Conservation (phyloP, 345 rosid genomes). For the Melaleuca quinquenervia region DNA sequence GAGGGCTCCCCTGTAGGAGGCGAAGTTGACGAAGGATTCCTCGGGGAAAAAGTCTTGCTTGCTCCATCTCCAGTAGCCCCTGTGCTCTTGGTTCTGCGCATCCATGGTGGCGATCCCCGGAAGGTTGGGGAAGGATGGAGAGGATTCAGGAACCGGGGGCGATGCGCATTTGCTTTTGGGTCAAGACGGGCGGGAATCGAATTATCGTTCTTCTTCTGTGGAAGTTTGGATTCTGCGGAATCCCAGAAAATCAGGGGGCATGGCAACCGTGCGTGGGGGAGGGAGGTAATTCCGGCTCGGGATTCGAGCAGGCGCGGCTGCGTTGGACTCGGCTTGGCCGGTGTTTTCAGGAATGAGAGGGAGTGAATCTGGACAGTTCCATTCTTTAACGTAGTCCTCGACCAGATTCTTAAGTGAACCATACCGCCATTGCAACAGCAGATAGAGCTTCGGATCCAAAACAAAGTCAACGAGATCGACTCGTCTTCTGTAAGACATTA, state of each 20-base stretch:
- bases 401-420: background rate
- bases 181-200: background rate
- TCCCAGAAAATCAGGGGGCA: background rate
- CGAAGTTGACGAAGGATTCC: slow-evolving; percentile 44
- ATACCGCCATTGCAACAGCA: background rate
- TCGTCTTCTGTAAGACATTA: background rate
- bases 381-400: background rate
- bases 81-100: background rate
- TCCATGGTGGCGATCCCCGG: background rate
- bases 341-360: background rate
- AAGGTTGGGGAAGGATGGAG: background rate
- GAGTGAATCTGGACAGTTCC: background rate
- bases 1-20: slow-evolving; percentile 53
- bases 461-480: background rate
- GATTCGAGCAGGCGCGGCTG: background rate
- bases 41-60: slow-evolving; percentile 85
- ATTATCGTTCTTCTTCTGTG: background rate
- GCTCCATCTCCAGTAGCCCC: slow-evolving; percentile 77
- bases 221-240: background rate
- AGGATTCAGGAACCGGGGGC: background rate
- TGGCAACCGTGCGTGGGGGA: background rate
- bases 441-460: background rate
- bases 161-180: background rate
- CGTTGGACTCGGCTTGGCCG: background rate
- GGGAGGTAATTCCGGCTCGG: background rate